phyloP scores from a whole-genome alignment of 495 filamentous ascomycete genomes.

The Xylaria scruposa region DNA sequence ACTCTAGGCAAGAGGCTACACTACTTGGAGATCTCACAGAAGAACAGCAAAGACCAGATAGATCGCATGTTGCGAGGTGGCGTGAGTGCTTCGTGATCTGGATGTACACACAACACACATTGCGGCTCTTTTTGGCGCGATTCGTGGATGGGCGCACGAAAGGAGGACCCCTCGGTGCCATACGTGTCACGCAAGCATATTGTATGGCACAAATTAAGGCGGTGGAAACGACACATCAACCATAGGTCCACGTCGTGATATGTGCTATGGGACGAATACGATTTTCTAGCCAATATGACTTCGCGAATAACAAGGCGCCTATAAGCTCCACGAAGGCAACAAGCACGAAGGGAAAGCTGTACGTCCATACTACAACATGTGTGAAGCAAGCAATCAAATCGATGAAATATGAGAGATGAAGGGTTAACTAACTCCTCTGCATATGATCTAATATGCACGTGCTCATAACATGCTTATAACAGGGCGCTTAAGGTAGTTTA shows the following conservation, averaged over 20 bases:
- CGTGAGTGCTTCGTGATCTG: conserved; percentile 30
- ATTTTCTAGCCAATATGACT: not conserved
- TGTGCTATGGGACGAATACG: not conserved
- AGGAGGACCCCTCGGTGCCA: not conserved
- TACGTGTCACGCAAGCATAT: conserved; percentile 12
- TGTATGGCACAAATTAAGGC: not conserved
- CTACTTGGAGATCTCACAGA: conserved; percentile 92
- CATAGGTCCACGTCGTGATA: conserved; percentile 4
- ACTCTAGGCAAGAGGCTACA: conserved; percentile 87
- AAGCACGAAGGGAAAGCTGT: not conserved
- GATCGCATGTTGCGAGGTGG: conserved; percentile 71
- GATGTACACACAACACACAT: not conserved
- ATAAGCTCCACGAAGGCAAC: not conserved
- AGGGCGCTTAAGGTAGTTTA: not conserved
- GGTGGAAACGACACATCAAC: not conserved
- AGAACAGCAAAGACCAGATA: conserved; percentile 89
- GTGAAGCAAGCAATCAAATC: not conserved
- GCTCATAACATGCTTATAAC: conserved; percentile 11
- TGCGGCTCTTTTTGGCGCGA: not conserved
- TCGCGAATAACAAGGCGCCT: not conserved
- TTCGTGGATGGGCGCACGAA: not conserved
- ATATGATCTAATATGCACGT: conserved; percentile 1
- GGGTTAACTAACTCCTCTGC: not conserved
- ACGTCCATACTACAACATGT: not conserved
- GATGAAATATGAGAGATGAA: not conserved